Percentiles rank a stretch among this genome's conserved stretches.
Evolutionary conservation across 371 early-diverging fungal species (phyloP).

Genomic region (Zychaea mexicana): DNA sequence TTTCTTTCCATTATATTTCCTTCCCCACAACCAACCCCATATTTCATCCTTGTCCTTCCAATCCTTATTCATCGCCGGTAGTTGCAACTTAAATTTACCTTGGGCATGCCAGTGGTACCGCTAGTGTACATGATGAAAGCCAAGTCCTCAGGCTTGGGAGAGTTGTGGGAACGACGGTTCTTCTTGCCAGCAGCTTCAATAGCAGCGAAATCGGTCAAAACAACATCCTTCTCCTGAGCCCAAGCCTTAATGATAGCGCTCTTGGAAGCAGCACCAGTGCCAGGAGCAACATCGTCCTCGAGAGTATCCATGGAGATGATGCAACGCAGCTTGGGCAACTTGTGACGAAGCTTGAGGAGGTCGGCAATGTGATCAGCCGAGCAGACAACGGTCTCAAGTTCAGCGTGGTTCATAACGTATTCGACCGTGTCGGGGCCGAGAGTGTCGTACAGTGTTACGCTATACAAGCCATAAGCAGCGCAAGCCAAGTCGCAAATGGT

Average conservation of each 20-base stretch:
- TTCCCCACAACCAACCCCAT: not conserved
- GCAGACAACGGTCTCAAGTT: conserved; percentile 69
- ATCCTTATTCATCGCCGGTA: not conserved
- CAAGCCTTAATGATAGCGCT: conserved; percentile 42
- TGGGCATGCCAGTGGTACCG: conserved; percentile 75
- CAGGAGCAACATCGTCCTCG: conserved; percentile 38
- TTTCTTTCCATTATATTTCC: not conserved
- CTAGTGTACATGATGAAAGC: conserved; percentile 45
- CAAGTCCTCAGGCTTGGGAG: conserved; percentile 59
- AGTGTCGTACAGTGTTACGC: conserved; percentile 95
- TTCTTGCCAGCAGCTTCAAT: conserved; percentile 62
- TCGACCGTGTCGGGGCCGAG: conserved; percentile 77
- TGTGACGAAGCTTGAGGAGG: conserved; percentile 47
- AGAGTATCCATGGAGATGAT: conserved; percentile 77
- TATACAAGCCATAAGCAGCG: conserved; percentile 50
- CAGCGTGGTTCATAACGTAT: conserved; percentile 68
- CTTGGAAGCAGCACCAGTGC: conserved; percentile 28
- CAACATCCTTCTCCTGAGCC: conserved; percentile 52
- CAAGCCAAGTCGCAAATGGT: conserved; percentile 71
- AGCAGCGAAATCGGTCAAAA: conserved; percentile 58
- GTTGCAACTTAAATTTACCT: conserved; percentile 18
- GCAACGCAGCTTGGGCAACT: conserved; percentile 60
- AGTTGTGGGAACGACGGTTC: conserved; percentile 34
- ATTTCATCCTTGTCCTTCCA: not conserved
- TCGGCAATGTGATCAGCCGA: conserved; percentile 65